Evolutionary conservation across 345 rosid genomes (phyloP).

Genomic region (Bruguiera gymnorhiza): DNA sequence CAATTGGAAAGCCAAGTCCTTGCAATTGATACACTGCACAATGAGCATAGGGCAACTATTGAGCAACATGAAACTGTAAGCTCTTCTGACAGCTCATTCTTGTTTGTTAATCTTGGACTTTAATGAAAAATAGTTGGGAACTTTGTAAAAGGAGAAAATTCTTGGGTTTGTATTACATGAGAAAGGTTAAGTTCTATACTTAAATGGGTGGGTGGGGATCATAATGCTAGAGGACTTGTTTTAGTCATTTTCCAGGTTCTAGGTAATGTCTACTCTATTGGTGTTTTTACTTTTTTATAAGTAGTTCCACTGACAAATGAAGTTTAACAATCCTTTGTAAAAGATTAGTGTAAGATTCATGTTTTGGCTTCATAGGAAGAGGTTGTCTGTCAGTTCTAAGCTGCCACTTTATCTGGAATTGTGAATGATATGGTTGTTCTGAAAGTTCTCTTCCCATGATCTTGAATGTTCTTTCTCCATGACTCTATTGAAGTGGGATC

Average conservation of each 20-base stretch:
- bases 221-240: no score
- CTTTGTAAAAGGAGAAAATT: no score
- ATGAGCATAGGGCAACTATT: slow-evolving; percentile 51
- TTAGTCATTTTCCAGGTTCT: no score
- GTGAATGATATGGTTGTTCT: neutral
- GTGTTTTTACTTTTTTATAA: neutral
- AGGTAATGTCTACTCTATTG: neutral
- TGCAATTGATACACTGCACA: slow-evolving; percentile 61
- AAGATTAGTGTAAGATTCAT: neutral
- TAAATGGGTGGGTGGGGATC: no score
- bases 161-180: no score
- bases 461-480: neutral
- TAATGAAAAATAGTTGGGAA: neutral
- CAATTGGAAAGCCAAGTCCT: slow-evolving; percentile 81
- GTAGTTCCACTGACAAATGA: neutral
- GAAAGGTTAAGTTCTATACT: no score
- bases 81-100: slow-evolving; percentile 14
- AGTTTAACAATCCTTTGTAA: neutral
- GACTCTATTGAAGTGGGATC: neutral
- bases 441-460: neutral
- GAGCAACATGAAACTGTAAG: slow-evolving; percentile 69
- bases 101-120: neutral
- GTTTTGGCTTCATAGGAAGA: neutral
- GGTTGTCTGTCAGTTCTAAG: neutral
- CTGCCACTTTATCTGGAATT: neutral